Conservation (phyloP, 345 rosid species). For the Reutealis trisperma region DNA sequence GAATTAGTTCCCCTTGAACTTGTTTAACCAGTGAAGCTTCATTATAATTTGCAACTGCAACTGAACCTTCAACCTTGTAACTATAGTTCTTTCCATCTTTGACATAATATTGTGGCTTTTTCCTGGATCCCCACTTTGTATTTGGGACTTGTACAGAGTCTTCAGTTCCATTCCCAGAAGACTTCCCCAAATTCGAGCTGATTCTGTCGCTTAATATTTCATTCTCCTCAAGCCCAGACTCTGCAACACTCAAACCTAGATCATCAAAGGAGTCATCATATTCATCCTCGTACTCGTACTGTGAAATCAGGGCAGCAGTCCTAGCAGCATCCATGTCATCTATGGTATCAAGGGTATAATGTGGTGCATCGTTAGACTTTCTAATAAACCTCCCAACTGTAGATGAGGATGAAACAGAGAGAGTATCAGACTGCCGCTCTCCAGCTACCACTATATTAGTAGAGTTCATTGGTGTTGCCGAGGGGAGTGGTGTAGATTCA, state of each 20-base stretch:
- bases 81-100: conserved; percentile 97
- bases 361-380: conserved; percentile 61
- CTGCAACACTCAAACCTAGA: conserved; percentile 71
- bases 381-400: conserved; percentile 72
- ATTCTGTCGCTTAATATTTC: conserved; percentile 54
- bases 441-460: conserved; percentile 10
- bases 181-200: conserved; percentile 29
- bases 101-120: conserved; percentile 77
- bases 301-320: conserved; percentile 58
- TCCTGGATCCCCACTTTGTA: conserved; percentile 78
- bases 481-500: conserved; percentile 42
- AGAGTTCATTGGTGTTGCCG: background rate
- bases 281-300: conserved; percentile 91
- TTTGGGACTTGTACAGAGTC: conserved; percentile 31
- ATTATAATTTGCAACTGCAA: conserved; percentile 70
- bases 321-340: conserved; percentile 49
- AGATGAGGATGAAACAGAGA: conserved; percentile 54
- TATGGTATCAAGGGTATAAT: conserved; percentile 50
- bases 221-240: conserved; percentile 65
- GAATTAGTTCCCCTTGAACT: conserved; percentile 63
- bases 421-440: conserved; percentile 34
- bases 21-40: conserved; percentile 68
- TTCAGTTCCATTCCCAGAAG: conserved; percentile 39
- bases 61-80: conserved; percentile 81
- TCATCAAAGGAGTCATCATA: conserved; percentile 98